A percentile compares a stretch with the other conserved stretches of the same genome.
Conservation (phyloP, 164 flowering plant species). For the Vitis labrusca region DNA sequence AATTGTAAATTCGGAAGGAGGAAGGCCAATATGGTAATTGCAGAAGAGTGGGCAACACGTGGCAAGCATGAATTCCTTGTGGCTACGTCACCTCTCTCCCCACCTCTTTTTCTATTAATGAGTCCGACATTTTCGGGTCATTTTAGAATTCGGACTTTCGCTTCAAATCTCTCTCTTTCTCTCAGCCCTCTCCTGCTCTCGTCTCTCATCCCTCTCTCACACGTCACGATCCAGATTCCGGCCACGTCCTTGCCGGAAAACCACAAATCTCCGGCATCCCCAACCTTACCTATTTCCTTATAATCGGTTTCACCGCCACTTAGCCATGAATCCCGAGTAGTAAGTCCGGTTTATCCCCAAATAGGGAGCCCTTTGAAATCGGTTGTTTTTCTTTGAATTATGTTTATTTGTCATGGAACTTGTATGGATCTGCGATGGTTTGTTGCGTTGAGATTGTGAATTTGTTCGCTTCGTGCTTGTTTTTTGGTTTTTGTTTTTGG, state of each 20-base stretch:
- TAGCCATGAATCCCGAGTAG: slow-evolving; percentile 39
- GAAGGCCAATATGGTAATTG: neutral
- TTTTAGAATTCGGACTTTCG: slow-evolving; percentile 6
- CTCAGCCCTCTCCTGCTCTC: slow-evolving; percentile 3
- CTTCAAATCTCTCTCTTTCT: neutral
- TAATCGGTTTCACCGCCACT: neutral
- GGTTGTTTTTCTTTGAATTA: neutral
- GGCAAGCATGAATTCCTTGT: neutral
- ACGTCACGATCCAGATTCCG: slow-evolving; percentile 1
- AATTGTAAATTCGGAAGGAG: neutral
- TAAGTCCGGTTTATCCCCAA: slow-evolving; percentile 14
- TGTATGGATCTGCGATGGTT: neutral
- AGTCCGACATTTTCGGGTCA: slow-evolving; percentile 5
- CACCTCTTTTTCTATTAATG: neutral
- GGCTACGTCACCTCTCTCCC: slow-evolving; percentile 11
- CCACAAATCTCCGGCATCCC: neutral
- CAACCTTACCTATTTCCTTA: too few species aligned
- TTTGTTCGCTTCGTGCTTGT: neutral
- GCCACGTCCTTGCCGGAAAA: slow-evolving; percentile 2
- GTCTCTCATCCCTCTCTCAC: slow-evolving; percentile 8
- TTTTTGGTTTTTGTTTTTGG: neutral
- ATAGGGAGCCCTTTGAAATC: neutral
- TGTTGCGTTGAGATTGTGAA: neutral
- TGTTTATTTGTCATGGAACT: neutral
- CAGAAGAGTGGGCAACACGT: slow-evolving; percentile 10